Evolutionary conservation across 495 filamentous ascomycete species (phyloP).

Genomic region (Xylaria grammica): DNA sequence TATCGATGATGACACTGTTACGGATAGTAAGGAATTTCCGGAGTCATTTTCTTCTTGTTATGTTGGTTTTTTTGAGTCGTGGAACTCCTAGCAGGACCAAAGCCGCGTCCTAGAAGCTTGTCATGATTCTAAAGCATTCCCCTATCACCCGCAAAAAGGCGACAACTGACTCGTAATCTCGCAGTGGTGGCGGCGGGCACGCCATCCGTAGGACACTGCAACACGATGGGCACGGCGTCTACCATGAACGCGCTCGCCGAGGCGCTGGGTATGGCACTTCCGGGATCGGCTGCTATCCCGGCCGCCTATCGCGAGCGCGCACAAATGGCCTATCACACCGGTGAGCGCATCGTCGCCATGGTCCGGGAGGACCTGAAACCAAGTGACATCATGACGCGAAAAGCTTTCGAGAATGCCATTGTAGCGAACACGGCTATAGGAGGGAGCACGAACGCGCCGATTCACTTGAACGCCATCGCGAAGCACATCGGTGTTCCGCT

Average conservation of each 20-base stretch:
- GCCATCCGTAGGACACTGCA: slow-evolving; percentile 60
- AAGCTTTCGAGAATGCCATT: slow-evolving; percentile 63
- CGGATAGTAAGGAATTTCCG: slow-evolving; percentile 39
- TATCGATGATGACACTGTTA: slow-evolving; percentile 52
- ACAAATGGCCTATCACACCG: slow-evolving; percentile 61
- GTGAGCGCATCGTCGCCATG: slow-evolving; percentile 60
- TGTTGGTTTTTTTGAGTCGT: too few species aligned
- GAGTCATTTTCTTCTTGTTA: too few species aligned
- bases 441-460: slow-evolving; percentile 62
- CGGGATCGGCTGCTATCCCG: slow-evolving; percentile 60
- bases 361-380: slow-evolving; percentile 59
- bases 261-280: slow-evolving; percentile 62
- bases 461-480: slow-evolving; percentile 61
- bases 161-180: too few species aligned
- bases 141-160: too few species aligned
- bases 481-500: slow-evolving; percentile 59
- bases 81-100: too few species aligned
- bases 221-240: slow-evolving; percentile 64
- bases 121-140: too few species aligned
- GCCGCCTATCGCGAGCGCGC: slow-evolving; percentile 58
- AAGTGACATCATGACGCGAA: slow-evolving; percentile 60
- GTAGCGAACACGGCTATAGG: slow-evolving; percentile 59
- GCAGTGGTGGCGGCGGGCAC: slow-evolving; percentile 52
- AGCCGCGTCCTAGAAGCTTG: too few species aligned
- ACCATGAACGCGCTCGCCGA: slow-evolving; percentile 64